These are phyloP conservation scores for Phytophthora agathidicida DNA, from an alignment of 352 stramenopile genomes.

Conservation along the genomic window DNA sequence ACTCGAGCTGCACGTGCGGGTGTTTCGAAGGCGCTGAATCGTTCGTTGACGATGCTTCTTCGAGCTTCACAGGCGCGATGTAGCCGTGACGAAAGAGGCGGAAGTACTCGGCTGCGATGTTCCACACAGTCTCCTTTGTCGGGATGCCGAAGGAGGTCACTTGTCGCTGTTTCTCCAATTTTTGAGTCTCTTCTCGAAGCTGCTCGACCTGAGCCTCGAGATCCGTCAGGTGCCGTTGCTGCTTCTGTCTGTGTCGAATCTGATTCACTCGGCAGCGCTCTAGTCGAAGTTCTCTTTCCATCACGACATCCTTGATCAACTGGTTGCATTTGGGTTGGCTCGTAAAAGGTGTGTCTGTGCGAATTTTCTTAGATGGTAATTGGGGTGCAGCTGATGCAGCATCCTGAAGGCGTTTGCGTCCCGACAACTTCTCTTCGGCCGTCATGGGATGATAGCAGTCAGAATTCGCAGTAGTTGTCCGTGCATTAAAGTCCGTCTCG, in stretches of 20 bases:
- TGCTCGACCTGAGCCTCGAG: slow-evolving; percentile 22
- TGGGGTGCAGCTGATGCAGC: background rate
- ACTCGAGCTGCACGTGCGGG: slow-evolving; percentile 11
- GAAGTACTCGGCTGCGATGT: slow-evolving; percentile 13
- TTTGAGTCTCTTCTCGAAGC: slow-evolving; percentile 28
- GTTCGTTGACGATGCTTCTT: background rate
- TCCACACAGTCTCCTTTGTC: slow-evolving; percentile 10
- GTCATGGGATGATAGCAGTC: too few species aligned
- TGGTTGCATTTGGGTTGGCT: background rate
- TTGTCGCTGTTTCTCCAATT: slow-evolving; percentile 25
- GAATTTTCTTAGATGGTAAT: background rate
- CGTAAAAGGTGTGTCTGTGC: background rate
- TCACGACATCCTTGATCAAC: slow-evolving; percentile 5
- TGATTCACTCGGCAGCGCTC: slow-evolving; percentile 49
- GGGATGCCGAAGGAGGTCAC: background rate
- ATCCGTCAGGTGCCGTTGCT: slow-evolving; percentile 16
- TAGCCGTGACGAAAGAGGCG: slow-evolving; percentile 28
- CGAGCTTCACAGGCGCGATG: background rate
- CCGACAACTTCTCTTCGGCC: too few species aligned
- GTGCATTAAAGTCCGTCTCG: background rate
- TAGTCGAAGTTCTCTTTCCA: slow-evolving; percentile 10
- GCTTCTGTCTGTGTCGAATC: slow-evolving; percentile 41
- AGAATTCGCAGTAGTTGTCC: background rate
- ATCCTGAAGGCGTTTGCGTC: background rate
- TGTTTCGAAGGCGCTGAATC: background rate